These are phyloP conservation scores for Aciculoconidium aculeatum DNA, from an alignment of 805 yeast genomes.

Conservation along the genomic window DNA sequence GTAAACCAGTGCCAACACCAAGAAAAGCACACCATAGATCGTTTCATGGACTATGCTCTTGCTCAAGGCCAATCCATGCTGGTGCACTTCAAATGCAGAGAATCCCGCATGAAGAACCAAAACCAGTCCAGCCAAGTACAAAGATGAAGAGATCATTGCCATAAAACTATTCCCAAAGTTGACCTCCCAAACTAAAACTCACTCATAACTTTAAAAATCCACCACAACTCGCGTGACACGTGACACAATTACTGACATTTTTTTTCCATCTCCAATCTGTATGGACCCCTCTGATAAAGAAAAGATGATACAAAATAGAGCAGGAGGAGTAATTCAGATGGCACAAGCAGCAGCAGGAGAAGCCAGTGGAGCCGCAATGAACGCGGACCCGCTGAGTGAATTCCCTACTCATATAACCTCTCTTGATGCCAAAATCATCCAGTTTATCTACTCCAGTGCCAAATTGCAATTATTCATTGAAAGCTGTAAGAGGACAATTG, in stretches of 20 bases:
- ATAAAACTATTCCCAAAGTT: too few species aligned
- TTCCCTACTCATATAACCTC: conserved; percentile 14
- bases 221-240: conserved; percentile 2
- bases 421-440: conserved; percentile 52
- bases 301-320: too few species aligned
- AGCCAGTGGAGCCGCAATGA: too few species aligned
- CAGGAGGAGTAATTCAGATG: too few species aligned
- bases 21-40: conserved; percentile 38
- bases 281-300: too few species aligned
- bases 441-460: conserved; percentile 48
- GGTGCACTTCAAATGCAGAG: conserved; percentile 49
- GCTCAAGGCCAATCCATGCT: conserved; percentile 30
- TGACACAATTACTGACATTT: too few species aligned
- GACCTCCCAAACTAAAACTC: too few species aligned
- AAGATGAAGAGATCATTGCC: conserved; percentile 6
- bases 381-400: too few species aligned
- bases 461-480: conserved; percentile 38
- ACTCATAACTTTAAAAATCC: too few species aligned
- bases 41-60: conserved; percentile 48
- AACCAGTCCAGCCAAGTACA: conserved; percentile 10
- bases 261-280: neutral
- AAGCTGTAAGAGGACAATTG: conserved; percentile 22
- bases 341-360: too few species aligned
- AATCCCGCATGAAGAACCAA: conserved; percentile 45
- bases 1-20: conserved; percentile 33